Evolutionary conservation across 345 rosid species (phyloP), one percentile per base, ranked within the genome.

Genomic region (Brassica nigra): DNA sequence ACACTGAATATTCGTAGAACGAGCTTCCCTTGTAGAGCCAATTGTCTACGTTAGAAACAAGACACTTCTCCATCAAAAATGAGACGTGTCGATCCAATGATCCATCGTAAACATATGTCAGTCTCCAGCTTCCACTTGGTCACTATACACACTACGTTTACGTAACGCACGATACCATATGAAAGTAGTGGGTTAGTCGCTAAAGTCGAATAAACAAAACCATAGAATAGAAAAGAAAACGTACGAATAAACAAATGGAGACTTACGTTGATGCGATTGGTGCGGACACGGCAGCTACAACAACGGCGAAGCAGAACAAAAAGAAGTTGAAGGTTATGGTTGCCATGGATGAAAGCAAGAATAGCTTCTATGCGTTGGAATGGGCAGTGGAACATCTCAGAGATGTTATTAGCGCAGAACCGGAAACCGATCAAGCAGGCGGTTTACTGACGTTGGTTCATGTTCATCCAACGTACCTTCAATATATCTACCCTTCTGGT

Each of bases 341-440:
- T 54, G 61, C 61, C 27, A 54, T 54, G 23, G 61, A 54, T 54
- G 61, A 54, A 54, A 54, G 61, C 61, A 54, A 54, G 61, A 54
- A 54, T 16, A 54, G 61, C 27, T 54, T 54, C 61, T 54, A 15
- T 54, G 61, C 61, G 10, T 54, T 54, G 61, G 61, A 54, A 54
- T 54, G 61, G 61, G 61, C 61, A 54, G 61, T 54, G 10, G 61
- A 54, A 54, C 61, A 54, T 54, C 61, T 54, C 61, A 54, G 61
- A 54, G 61, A 54, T 54, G 61, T 54, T 16, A 54, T 54, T 5
- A 54, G 61, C 27, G 61, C 59, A 2, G 61, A 54, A 54, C 61
- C 61, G 27, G 61, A 54, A 16, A 54, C 8, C 27, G 61, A 54
- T 54, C 61, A 54, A 54, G 61, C 27, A 15, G 28, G 61, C 11